Evolutionary conservation across 352 stramenopile species (phyloP).

Genomic region (Pythium grandisporangium): DNA sequence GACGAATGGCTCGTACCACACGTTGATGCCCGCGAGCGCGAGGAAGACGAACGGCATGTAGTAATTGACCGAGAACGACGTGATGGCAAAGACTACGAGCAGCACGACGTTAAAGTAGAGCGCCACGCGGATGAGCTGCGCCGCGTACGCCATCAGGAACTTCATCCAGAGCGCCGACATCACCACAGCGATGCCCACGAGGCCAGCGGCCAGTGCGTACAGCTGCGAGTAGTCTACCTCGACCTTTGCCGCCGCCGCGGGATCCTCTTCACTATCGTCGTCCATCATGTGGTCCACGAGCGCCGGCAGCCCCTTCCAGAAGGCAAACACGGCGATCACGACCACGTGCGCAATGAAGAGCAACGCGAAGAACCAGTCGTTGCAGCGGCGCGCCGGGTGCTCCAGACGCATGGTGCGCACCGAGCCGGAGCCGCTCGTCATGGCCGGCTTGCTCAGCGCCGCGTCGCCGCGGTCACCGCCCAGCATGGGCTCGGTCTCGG

Average conservation of each 20-base stretch:
- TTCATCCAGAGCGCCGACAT: constrained; percentile 74
- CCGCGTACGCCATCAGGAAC: constrained; percentile 64
- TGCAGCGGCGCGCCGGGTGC: constrained; percentile 43
- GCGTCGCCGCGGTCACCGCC: constrained; percentile 19
- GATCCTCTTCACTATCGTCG: constrained; percentile 14
- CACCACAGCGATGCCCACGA: constrained; percentile 38
- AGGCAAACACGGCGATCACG: constrained; percentile 49
- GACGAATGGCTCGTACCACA: constrained; percentile 35
- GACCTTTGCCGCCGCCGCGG: constrained; percentile 8
- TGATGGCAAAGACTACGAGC: constrained; percentile 49
- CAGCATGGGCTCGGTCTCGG: constrained; percentile 77
- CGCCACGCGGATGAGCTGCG: constrained; percentile 69
- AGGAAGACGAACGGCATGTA: constrained; percentile 56
- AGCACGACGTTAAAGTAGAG: constrained; percentile 78
- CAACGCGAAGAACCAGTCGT: constrained; percentile 62
- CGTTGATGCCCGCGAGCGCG: constrained; percentile 54
- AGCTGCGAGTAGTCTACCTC: constrained; percentile 36
- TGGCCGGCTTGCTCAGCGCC: constrained; percentile 7
- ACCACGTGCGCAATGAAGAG: constrained; percentile 59
- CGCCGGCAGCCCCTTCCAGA: constrained; percentile 61
- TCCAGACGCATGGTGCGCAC: constrained; percentile 65
- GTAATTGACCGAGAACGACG: constrained; percentile 51
- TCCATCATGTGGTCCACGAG: constrained; percentile 17
- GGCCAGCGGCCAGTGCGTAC: constrained; percentile 33
- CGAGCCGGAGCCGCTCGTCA: constrained; percentile 24